Conservation (phyloP, 192 early-diverging fungal genomes). For the Entrophospora sp. region DNA sequence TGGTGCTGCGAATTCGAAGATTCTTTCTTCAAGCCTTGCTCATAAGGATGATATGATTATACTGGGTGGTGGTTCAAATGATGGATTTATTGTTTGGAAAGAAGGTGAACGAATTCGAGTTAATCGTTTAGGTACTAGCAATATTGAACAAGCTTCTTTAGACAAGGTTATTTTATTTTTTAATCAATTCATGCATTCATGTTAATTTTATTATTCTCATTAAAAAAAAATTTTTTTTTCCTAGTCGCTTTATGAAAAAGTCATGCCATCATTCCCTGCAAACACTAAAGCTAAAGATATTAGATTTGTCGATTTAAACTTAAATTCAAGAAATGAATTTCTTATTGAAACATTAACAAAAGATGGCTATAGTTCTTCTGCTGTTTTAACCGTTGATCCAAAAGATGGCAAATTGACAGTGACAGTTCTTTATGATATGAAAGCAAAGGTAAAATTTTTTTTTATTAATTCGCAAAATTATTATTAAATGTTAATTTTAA, state of each 20-base stretch:
- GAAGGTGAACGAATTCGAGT: conserved; percentile 27
- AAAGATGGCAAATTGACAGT: neutral
- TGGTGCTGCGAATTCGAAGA: conserved; percentile 25
- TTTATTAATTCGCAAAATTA: too few relatives aligned
- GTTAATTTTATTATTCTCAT: neutral
- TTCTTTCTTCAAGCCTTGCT: conserved; percentile 22
- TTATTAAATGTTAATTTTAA: neutral
- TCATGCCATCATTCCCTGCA: neutral
- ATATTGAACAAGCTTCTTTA: conserved; percentile 16
- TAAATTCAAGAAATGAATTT: conserved; percentile 16
- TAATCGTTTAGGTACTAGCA: conserved; percentile 26
- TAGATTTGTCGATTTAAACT: conserved; percentile 23
- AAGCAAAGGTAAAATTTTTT: neutral
- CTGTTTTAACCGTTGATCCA: conserved; percentile 10
- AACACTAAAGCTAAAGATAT: conserved; percentile 16
- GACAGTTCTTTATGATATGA: conserved; percentile 4
- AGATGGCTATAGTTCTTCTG: neutral
- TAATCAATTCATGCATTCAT: neutral
- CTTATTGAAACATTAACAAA: neutral
- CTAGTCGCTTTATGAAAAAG: conserved; percentile 1
- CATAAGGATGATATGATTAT: conserved; percentile 20
- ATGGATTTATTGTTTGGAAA: conserved; percentile 31
- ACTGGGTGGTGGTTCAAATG: conserved; percentile 22
- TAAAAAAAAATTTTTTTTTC: neutral
- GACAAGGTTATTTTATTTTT: neutral